phyloP scores from a whole-genome alignment of 257 asterid species.

The Leonotis leonurus region DNA sequence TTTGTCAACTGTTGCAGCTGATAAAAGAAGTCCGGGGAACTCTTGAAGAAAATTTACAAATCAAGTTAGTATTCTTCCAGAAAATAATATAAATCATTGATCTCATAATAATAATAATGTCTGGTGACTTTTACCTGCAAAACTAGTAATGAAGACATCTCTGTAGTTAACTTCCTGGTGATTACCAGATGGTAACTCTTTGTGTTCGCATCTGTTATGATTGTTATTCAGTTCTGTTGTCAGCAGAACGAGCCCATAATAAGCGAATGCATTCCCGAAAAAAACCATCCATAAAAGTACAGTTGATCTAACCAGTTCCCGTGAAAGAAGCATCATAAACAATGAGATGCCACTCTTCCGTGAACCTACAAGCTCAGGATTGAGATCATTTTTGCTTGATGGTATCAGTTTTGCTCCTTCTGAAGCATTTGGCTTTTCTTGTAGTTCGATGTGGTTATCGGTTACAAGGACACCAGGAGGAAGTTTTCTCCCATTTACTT shows the following conservation, averaged over 20 bases:
- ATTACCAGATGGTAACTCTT: slow-evolving; percentile 21
- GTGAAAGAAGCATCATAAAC: slow-evolving; percentile 51
- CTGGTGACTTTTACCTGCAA: slow-evolving; percentile 47
- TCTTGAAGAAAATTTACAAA: slow-evolving; percentile 40
- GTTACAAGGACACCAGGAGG: slow-evolving; percentile 52
- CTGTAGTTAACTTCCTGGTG: slow-evolving; percentile 38
- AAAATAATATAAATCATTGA: not conserved
- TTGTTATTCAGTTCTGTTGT: slow-evolving; percentile 61
- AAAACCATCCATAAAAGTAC: slow-evolving; percentile 63
- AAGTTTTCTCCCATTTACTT: slow-evolving; percentile 40
- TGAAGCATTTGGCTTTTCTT: slow-evolving; percentile 23
- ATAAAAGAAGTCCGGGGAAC: slow-evolving; percentile 54
- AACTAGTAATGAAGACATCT: slow-evolving; percentile 62
- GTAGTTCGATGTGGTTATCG: slow-evolving; percentile 34
- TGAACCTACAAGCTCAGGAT: slow-evolving; percentile 20
- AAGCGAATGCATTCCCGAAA: slow-evolving; percentile 68
- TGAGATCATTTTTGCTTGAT: slow-evolving; percentile 13
- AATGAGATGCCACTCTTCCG: slow-evolving; percentile 29
- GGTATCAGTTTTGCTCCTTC: slow-evolving; percentile 48
- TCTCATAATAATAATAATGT: not conserved
- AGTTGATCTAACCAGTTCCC: slow-evolving; percentile 53
- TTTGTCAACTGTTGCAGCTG: slow-evolving; percentile 63
- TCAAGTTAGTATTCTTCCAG: slow-evolving; percentile 15
- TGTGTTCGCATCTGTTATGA: slow-evolving; percentile 29
- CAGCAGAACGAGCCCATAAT: slow-evolving; percentile 73